A percentile compares a stretch with the other conserved stretches of the same genome.
Conservation (phyloP, 73 alveolate species). For the Blepharisma stoltei region DNA sequence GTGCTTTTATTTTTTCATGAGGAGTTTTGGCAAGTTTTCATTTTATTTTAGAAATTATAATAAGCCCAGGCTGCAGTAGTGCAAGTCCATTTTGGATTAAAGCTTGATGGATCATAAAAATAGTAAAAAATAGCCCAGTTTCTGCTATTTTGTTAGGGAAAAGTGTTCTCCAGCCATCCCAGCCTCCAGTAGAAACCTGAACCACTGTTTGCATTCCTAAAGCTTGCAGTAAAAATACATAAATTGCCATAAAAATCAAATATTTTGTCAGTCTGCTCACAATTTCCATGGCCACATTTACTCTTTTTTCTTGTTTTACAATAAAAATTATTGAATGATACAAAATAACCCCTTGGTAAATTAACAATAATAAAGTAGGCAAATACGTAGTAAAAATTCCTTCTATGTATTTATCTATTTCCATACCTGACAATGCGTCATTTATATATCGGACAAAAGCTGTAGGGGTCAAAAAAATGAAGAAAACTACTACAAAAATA, state of each 20-base stretch:
- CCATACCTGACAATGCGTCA: not conserved
- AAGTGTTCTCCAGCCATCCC: not conserved
- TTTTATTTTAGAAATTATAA: not conserved
- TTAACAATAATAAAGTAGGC: not conserved
- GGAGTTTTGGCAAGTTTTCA: not conserved
- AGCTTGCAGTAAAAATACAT: not conserved
- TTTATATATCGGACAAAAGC: not conserved
- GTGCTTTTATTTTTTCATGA: not conserved
- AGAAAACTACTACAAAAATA: not conserved
- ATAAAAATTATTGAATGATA: not conserved
- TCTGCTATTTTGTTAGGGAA: not conserved
- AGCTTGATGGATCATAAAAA: conserved; percentile 15
- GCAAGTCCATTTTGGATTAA: not conserved
- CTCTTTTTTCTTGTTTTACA: not conserved
- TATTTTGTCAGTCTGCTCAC: not conserved
- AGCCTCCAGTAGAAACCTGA: not conserved
- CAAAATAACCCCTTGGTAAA: not conserved
- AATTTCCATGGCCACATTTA: not conserved
- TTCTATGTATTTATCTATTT: not conserved
- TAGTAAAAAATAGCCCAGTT: not conserved
- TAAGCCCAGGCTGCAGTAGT: not conserved
- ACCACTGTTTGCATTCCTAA: not conserved
- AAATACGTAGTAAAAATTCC: not conserved
- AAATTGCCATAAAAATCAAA: not conserved
- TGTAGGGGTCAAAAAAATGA: not conserved